These are phyloP conservation scores for Aspergillus heteromorphus DNA, from an alignment of 495 filamentous ascomycete species.

Conservation along the genomic window DNA sequence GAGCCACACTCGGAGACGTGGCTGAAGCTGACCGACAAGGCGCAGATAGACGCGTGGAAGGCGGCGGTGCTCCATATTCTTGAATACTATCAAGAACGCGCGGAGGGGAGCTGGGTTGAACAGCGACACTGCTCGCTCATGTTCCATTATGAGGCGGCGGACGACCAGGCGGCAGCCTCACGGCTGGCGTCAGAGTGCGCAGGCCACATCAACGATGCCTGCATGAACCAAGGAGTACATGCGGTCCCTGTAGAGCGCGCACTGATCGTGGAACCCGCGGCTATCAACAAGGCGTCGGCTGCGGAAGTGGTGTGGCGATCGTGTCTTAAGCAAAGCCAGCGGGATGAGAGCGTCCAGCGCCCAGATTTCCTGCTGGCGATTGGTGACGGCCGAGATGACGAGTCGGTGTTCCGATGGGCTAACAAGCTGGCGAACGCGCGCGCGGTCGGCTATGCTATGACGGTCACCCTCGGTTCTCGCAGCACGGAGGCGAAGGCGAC, in stretches of 20 bases:
- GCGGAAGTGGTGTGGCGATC: conserved; percentile 61
- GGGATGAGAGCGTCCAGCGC: conserved; percentile 31
- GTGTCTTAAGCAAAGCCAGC: conserved; percentile 33
- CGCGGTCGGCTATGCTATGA: conserved; percentile 62
- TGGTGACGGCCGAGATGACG: conserved; percentile 86
- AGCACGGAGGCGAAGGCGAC: conserved; percentile 85
- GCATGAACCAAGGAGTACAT: conserved; percentile 72
- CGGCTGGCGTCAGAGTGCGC: conserved; percentile 82
- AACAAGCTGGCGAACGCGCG: conserved; percentile 58
- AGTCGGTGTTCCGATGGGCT: conserved; percentile 89
- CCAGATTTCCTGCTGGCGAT: conserved; percentile 81
- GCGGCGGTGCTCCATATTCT: conserved; percentile 68
- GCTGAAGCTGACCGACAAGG: conserved; percentile 65
- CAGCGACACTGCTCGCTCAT: conserved; percentile 79
- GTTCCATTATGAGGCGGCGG: conserved; percentile 79
- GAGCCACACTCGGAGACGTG: conserved; percentile 61
- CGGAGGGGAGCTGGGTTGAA: conserved; percentile 80
- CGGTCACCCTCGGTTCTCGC: conserved; percentile 74
- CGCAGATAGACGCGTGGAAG: conserved; percentile 69
- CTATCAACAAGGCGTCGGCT: conserved; percentile 81
- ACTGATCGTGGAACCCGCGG: conserved; percentile 71
- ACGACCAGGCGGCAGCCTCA: conserved; percentile 64
- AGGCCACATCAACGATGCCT: conserved; percentile 89
- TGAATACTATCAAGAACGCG: conserved; percentile 80
- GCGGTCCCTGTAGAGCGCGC: conserved; percentile 75